Conservation (phyloP, 129 eudicot species). For the Flaveria bidentis region DNA sequence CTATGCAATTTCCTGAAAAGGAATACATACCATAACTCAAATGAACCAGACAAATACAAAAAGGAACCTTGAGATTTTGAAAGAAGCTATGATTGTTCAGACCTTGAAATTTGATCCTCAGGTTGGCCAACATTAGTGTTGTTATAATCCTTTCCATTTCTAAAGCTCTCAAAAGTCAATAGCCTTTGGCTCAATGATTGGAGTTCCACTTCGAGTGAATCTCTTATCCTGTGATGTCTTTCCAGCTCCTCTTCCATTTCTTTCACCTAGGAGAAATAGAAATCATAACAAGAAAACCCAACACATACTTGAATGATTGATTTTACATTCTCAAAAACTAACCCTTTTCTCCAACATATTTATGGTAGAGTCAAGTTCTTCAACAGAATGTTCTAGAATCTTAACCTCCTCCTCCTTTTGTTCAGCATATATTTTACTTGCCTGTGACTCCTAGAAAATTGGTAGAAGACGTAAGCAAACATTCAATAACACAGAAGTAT, state of each 20-base stretch:
- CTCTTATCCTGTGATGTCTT: slow-evolving; percentile 56
- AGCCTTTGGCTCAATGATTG: slow-evolving; percentile 63
- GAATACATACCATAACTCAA: slow-evolving; percentile 14
- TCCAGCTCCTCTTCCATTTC: slow-evolving; percentile 84
- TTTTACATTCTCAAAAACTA: slow-evolving; percentile 18
- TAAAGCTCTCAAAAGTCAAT: slow-evolving; percentile 53
- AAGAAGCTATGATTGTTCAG: slow-evolving; percentile 16
- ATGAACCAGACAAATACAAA: background rate
- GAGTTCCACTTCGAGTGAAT: slow-evolving; percentile 64
- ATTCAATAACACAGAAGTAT: slow-evolving; percentile 3
- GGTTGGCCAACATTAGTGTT: slow-evolving; percentile 28
- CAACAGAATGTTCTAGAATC: slow-evolving; percentile 75
- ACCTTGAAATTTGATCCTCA: slow-evolving; percentile 64
- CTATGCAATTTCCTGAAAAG: slow-evolving; percentile 47
- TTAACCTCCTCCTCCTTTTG: slow-evolving; percentile 91
- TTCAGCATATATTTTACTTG: slow-evolving; percentile 76
- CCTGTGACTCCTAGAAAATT: slow-evolving; percentile 62
- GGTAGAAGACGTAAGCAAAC: slow-evolving; percentile 13
- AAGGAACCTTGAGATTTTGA: slow-evolving; percentile 17
- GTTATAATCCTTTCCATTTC: slow-evolving; percentile 45
- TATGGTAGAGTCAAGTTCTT: slow-evolving; percentile 81
- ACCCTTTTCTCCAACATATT: slow-evolving; percentile 84
- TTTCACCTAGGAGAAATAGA: slow-evolving; percentile 45
- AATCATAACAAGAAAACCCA: slow-evolving; percentile 7
- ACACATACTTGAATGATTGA: slow-evolving; percentile 1